Conservation (phyloP, 352 stramenopile species). For the Globisporangium polare region DNA sequence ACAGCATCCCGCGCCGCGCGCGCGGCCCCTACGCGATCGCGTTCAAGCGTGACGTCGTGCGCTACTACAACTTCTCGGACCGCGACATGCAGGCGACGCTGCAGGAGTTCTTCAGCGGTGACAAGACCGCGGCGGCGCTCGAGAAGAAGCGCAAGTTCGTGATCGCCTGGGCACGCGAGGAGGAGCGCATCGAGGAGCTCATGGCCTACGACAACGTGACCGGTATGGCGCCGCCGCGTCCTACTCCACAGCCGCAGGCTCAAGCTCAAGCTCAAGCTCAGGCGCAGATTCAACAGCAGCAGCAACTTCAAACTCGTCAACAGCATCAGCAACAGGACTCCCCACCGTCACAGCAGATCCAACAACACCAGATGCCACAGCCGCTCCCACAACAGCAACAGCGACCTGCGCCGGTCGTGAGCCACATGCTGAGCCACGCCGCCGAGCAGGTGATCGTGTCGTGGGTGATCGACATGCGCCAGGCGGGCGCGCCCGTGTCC, state of each 20-base stretch:
- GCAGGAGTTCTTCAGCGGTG: slow-evolving; percentile 12
- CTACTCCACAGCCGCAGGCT: not conserved
- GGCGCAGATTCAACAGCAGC: not conserved
- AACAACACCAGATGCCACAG: slow-evolving; percentile 4
- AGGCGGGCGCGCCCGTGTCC: slow-evolving; percentile 8
- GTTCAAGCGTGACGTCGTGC: slow-evolving; percentile 20
- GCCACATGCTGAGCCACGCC: not conserved
- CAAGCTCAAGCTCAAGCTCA: slow-evolving; percentile 7
- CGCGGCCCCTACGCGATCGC: slow-evolving; percentile 17
- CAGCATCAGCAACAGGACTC: slow-evolving; percentile 1
- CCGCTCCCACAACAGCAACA: not conserved
- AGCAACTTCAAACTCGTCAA: slow-evolving; percentile 2
- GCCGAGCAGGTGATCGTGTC: slow-evolving; percentile 15
- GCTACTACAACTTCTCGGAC: slow-evolving; percentile 13
- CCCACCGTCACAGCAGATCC: not conserved
- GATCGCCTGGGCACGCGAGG: slow-evolving; percentile 13
- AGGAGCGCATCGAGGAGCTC: slow-evolving; percentile 17
- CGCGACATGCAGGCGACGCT: slow-evolving; percentile 15
- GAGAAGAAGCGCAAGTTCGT: slow-evolving; percentile 20
- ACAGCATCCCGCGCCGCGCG: slow-evolving; percentile 6
- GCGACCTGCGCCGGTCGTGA: slow-evolving; percentile 1
- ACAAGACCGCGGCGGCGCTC: slow-evolving; percentile 14
- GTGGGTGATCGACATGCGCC: slow-evolving; percentile 16
- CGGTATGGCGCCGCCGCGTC: not conserved
- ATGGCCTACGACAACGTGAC: slow-evolving; percentile 13